Base-by-base conservation (phyloP, 768 basidiomycete genomes). In the Dioszegia crocea region DNA sequence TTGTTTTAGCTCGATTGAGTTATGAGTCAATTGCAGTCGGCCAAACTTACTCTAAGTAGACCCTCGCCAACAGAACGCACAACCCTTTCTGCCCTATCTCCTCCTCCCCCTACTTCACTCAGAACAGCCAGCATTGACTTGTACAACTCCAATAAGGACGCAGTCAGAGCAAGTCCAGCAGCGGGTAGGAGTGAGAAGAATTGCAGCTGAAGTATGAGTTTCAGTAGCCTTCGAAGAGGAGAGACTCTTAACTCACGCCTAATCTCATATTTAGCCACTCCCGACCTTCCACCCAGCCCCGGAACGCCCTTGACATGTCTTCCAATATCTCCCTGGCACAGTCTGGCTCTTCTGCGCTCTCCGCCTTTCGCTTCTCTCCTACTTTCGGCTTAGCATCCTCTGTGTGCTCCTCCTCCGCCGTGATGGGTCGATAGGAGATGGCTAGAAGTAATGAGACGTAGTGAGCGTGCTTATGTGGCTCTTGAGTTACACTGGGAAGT, bases 251-350 rank as follows among this genome's bases (percentile, higher is more conserved):
- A 80, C 90, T 78, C 71, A 94, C 92, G 64, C 87, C 88, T 71
- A 92, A 81, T 61, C 93, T 84, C 43, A 88, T 86, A 65, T 93
- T 89, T 67, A 90, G 82, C 94, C 93, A 97, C 54, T 88, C 85
- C 26, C 91, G 79, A 62, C 88, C 88, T 78, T 96, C 92, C 21
- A 97, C 80, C 73, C 86, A 90, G 2, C 84, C 82, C 68, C 91
- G 89, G 74, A 97, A 96, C 2, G 88, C 88, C 77, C 88, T 89
- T 84, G 88, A 88, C 59, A 92, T 87, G 71, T 98, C 91, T 64
- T 92, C 88, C 19, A 94, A 78, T 16, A 93, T 81, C 44, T 86
- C 83, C 52, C 83, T 83, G 1, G 89, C 88, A 0, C 88, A 19
- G 78, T 80, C 71, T 16, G 76, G 54, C 16, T 77, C 74, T 6